A percentile compares a stretch with the other conserved stretches of the same genome.
These are phyloP conservation scores for Coemansia sp. DNA, from an alignment of 192 early-diverging fungal genomes.

Conservation along the genomic window DNA sequence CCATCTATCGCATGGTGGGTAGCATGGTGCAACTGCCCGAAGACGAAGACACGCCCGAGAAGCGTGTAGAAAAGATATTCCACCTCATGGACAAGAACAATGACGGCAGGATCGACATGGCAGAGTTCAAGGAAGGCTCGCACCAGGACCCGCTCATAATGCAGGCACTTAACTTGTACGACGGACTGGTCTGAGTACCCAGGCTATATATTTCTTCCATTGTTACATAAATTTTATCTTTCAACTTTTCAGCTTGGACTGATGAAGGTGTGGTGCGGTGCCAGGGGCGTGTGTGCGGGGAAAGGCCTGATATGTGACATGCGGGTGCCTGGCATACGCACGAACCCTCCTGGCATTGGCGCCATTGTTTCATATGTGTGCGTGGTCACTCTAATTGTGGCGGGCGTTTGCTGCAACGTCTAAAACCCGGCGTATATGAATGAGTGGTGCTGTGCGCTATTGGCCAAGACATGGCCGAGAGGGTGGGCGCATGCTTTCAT, in stretches of 20 bases:
- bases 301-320: background rate
- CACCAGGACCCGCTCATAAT: slow-evolving; percentile 86
- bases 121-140: slow-evolving; percentile 88
- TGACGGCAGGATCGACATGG: slow-evolving; percentile 80
- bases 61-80: slow-evolving; percentile 92
- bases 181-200: slow-evolving; percentile 72
- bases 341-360: background rate
- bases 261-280: background rate
- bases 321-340: background rate
- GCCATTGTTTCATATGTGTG: background rate
- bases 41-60: slow-evolving; percentile 92
- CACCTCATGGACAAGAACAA: slow-evolving; percentile 85
- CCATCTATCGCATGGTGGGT: slow-evolving; percentile 94
- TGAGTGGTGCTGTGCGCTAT: background rate
- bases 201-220: background rate
- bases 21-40: slow-evolving; percentile 86
- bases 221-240: slow-evolving; percentile 4
- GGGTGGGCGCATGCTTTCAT: background rate
- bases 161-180: slow-evolving; percentile 85
- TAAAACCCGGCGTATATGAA: slow-evolving; percentile 2
- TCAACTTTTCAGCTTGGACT: background rate
- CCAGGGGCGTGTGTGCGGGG: background rate
- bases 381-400: background rate
- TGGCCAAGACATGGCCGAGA: background rate
- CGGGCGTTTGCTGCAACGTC: background rate